A percentile compares a stretch with the other conserved stretches of the same genome.
These are phyloP conservation scores for Meyerozyma carpophila DNA, from an alignment of 1,139 yeast species.

Conservation along the genomic window DNA sequence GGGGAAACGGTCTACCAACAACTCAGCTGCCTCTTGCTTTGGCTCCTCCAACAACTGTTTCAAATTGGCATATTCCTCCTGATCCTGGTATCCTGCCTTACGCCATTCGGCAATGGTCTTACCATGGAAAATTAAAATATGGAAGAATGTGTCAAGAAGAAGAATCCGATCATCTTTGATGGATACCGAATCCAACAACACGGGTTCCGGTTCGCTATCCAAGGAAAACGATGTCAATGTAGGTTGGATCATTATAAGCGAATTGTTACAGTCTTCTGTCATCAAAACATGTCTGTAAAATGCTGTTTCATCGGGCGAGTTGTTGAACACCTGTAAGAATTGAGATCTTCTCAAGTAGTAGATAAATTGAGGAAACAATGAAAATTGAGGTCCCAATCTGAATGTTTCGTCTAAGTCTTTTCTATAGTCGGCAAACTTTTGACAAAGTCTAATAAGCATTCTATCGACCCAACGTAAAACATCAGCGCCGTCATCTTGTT, in stretches of 20 bases:
- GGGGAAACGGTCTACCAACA: constrained; percentile 91
- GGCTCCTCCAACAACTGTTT: constrained; percentile 85
- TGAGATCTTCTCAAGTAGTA: constrained; percentile 95
- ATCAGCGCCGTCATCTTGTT: constrained; percentile 57
- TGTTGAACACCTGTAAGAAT: constrained; percentile 92
- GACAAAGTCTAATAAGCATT: constrained; percentile 46
- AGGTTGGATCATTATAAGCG: constrained; percentile 96
- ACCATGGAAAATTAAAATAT: constrained; percentile 92
- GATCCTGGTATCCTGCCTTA: constrained; percentile 89
- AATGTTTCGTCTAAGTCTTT: constrained; percentile 44
- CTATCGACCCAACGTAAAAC: constrained; percentile 50
- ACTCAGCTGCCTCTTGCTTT: constrained; percentile 84
- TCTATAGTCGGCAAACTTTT: constrained; percentile 47
- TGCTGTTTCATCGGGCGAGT: constrained; percentile 98
- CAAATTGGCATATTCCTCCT: constrained; percentile 84
- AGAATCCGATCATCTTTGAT: constrained; percentile 85
- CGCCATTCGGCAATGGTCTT: constrained; percentile 95
- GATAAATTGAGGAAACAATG: constrained; percentile 85
- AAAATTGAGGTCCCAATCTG: constrained; percentile 43
- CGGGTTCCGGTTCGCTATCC: constrained; percentile 81
- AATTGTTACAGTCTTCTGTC: constrained; percentile 86
- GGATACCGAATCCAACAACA: constrained; percentile 89
- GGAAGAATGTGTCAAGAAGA: constrained; percentile 92
- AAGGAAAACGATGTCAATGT: constrained; percentile 84
- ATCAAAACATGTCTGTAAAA: constrained; percentile 90